Percentiles rank a stretch among this genome's conserved stretches.
phyloP scores from a whole-genome alignment of 73 alveolate species.

The Urostyla sp. region DNA sequence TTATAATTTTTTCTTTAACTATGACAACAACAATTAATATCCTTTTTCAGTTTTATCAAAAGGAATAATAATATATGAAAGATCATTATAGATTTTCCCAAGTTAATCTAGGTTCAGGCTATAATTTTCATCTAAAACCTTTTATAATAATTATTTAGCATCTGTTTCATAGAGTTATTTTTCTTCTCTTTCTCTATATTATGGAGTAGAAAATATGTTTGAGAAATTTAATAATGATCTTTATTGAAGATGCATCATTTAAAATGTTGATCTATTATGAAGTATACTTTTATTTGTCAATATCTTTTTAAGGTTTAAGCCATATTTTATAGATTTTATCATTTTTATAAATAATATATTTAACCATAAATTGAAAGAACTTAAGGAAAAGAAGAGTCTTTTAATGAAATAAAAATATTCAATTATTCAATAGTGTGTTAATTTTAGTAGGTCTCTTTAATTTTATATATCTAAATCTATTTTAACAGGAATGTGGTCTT shows the following conservation, averaged over 20 bases:
- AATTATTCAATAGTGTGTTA: too few species aligned
- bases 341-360: neutral
- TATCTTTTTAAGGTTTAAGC: too few species aligned
- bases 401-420: too few species aligned
- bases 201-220: constrained; percentile 21
- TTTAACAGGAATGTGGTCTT: too few species aligned
- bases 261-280: neutral
- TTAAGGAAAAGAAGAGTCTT: neutral
- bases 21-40: neutral
- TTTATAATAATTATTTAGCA: constrained; percentile 8
- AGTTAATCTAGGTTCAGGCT: neutral
- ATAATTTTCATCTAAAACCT: neutral
- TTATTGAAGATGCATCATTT: neutral
- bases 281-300: neutral
- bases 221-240: neutral
- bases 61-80: constrained; percentile 39
- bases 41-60: constrained; percentile 36
- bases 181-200: constrained; percentile 27
- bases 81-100: constrained; percentile 14
- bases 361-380: neutral
- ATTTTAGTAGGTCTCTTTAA: too few species aligned
- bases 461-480: too few species aligned
- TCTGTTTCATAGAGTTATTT: neutral
- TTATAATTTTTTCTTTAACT: neutral
- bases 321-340: constrained; percentile 6